Conservation (phyloP, 2,329 filamentous ascomycete species). For the Fusarium beomiforme region DNA sequence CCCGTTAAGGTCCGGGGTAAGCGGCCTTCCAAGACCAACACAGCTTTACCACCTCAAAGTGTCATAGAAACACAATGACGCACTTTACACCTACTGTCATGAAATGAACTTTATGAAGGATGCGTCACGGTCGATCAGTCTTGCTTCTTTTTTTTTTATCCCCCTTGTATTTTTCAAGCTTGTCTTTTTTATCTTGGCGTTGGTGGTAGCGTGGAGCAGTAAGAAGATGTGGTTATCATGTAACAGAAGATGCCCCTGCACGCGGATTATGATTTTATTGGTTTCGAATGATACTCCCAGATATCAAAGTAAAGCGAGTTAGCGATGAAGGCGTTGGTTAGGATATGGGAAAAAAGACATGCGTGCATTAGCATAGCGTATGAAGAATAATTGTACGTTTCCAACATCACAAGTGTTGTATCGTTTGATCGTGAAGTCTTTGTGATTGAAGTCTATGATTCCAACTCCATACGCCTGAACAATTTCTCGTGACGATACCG, state of each 20-base stretch:
- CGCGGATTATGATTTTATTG: conserved; percentile 11
- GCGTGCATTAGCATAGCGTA: conserved; percentile 13
- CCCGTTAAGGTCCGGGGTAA: conserved; percentile 32
- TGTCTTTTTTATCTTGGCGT: conserved; percentile 35
- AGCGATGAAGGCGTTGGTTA: conserved; percentile 36
- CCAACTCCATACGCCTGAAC: conserved; percentile 36
- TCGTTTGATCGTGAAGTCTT: not conserved
- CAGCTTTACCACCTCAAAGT: not conserved
- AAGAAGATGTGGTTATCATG: conserved; percentile 16
- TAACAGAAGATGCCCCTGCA: conserved; percentile 1
- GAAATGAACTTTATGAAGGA: conserved; percentile 39
- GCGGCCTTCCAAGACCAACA: conserved; percentile 1
- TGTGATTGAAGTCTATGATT: not conserved
- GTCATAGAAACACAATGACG: conserved; percentile 14
- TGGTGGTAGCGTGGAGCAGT: conserved; percentile 34
- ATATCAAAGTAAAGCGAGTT: conserved; percentile 17
- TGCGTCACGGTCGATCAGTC: conserved; percentile 25
- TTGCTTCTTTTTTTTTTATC: conserved; percentile 7
- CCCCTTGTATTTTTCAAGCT: not conserved
- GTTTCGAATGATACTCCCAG: conserved; percentile 1
- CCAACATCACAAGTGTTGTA: not conserved
- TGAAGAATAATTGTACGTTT: conserved; percentile 18
- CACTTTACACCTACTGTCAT: conserved; percentile 31
- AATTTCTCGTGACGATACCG: not conserved
- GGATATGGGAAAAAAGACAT: conserved; percentile 24